Evolutionary conservation across 768 basidiomycete species (phyloP), one percentile per base, ranked within the genome.

Genomic region (Cystobasidium ongulense): DNA sequence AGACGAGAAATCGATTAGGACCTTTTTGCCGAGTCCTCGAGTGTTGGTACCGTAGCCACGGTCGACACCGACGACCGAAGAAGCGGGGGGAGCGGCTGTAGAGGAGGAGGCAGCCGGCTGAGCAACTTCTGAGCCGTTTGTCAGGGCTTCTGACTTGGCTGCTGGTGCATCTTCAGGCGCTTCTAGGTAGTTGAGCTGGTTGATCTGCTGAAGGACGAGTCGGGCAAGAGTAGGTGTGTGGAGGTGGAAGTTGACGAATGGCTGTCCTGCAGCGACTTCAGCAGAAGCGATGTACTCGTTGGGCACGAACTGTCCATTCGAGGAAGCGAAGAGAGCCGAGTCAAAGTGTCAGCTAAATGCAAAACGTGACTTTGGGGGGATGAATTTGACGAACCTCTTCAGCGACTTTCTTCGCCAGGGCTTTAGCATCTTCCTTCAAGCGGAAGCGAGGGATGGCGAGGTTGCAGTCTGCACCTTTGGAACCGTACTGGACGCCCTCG

Each of bases 401-500:
- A n/a, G 88, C 83, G 41, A 97, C 88, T 80, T 86, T 86, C 63
- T 85, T 83, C 0, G 89, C 92, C 21, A 89, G 84, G 36, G 89
- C 88, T 52, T 92, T 89, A 0, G 89, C 85, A 79, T 92, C 92
- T 23, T 87, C 92, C 8, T 88, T 88, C 29, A 95, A 83, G 70
- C 90, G 85, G 83, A 94, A 97, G 75, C 94, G 86, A n/a, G 93
- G 90, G 62, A 97, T 81, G 0, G 95, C 92, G 23, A 97, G 86
- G 0, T 90, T 89, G 77, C 96, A 92, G 82, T 98, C 95, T 53
- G 86, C 88, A n/a, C 90, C 91, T 82, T 94, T 94, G 82, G 94
- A 92, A 39, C 90, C 91, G 76, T 89, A 90, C 80, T 93, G 89
- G 0, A 96, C 89, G 25, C 90, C 93, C 27, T 85, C 80, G 81